A percentile compares a stretch with the other conserved stretches of the same genome.
Conservation (phyloP, 805 yeast species). For the Tetrapisispora namnaoensis region DNA sequence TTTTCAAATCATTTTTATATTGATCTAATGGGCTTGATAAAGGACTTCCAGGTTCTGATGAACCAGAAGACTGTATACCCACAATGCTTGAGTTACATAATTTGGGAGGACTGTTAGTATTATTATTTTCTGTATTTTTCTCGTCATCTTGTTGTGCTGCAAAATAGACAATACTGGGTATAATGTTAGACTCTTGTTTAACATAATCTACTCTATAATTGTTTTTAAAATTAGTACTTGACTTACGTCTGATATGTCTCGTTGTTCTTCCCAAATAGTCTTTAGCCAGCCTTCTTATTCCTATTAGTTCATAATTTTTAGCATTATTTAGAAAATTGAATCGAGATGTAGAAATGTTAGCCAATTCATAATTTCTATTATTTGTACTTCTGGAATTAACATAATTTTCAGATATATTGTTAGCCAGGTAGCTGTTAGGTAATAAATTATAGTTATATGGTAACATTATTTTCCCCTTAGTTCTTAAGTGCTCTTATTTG, state of each 20-base stretch:
- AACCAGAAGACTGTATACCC: not conserved
- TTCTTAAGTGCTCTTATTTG: no score
- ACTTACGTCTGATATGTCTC: slow-evolving; percentile 1
- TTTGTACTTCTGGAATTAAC: not conserved
- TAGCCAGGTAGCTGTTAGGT: not conserved
- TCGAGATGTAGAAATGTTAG: not conserved
- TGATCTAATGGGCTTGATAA: not conserved
- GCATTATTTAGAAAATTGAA: not conserved
- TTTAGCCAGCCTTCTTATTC: slow-evolving; percentile 23
- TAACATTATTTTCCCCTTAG: not conserved
- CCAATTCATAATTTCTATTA: not conserved
- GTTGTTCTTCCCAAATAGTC: slow-evolving; percentile 8
- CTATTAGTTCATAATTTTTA: slow-evolving; percentile 15
- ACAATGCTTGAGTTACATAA: not conserved
- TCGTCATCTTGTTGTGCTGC: not conserved
- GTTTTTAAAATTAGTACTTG: not conserved
- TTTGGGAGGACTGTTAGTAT: not conserved
- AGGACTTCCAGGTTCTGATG: not conserved
- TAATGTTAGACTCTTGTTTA: not conserved
- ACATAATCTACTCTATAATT: not conserved
- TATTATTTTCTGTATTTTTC: not conserved
- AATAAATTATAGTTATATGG: not conserved
- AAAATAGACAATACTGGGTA: slow-evolving; percentile 1
- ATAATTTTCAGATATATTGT: not conserved
- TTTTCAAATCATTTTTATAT: not conserved